Evolutionary conservation across 225 moss, liverwort and hornwort species (phyloP).

Genomic region (Physcomitrellopsis africana): DNA sequence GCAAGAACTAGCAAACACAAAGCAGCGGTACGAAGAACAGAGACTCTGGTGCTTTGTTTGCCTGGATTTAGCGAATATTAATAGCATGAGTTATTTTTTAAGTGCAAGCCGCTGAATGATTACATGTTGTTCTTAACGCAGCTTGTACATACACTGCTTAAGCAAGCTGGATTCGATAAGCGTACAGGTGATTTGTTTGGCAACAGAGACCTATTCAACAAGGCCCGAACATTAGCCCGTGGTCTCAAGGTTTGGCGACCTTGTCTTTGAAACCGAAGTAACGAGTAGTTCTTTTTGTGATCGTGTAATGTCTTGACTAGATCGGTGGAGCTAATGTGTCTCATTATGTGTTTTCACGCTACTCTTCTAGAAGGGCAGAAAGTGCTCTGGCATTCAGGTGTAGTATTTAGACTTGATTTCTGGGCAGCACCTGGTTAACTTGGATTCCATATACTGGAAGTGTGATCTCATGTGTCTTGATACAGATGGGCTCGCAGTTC

Average conservation of each 20-base stretch:
- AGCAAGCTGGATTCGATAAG: constrained; percentile 93
- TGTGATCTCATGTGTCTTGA: neutral
- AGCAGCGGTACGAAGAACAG: constrained; percentile 68
- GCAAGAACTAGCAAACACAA: constrained; percentile 75
- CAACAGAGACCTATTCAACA: constrained; percentile 91
- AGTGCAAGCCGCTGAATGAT: constrained; percentile 19
- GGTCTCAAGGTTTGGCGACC: constrained; percentile 79
- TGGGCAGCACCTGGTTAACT: constrained; percentile 15
- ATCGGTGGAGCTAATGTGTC: neutral
- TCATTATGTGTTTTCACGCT: constrained; percentile 16
- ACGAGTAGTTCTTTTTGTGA: constrained; percentile 1
- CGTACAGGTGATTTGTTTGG: constrained; percentile 97
- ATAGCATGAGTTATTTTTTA: neutral
- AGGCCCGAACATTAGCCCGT: constrained; percentile 95
- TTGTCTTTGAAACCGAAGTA: constrained; percentile 4
- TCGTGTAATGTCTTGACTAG: neutral
- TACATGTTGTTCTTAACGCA: constrained; percentile 38
- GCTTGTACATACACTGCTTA: constrained; percentile 84
- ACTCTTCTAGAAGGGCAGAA: neutral
- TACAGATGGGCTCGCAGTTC: constrained; percentile 1
- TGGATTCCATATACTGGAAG: neutral
- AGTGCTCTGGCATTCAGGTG: constrained; percentile 7
- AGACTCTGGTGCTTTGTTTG: constrained; percentile 1
- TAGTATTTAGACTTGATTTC: constrained; percentile 11
- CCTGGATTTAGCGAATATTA: constrained; percentile 18